Conservation (phyloP, 2,329 filamentous ascomycete genomes). For the Pestalotiopsis sp. region DNA sequence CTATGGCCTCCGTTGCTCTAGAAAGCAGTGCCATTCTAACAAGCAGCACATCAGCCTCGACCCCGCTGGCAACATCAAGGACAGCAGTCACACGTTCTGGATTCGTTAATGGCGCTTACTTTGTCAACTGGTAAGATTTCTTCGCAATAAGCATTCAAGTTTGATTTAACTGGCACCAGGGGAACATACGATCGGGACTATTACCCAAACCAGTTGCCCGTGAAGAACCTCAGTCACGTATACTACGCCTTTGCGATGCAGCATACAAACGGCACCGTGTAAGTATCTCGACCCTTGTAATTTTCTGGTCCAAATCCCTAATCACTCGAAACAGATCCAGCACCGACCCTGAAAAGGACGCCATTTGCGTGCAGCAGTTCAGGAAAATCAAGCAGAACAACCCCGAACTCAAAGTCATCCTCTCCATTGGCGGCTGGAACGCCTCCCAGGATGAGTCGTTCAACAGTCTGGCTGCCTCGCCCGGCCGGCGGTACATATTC, state of each 20-base stretch:
- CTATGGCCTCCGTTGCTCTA: neutral
- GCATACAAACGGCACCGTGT: neutral
- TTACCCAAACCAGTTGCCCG: neutral
- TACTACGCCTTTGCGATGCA: conserved; percentile 4
- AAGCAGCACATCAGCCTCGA: neutral
- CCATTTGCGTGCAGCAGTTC: conserved; percentile 1
- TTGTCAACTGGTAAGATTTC: neutral
- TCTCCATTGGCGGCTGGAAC: conserved; percentile 1
- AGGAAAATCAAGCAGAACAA: neutral
- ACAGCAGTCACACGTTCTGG: neutral
- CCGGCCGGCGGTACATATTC: neutral
- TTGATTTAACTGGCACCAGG: neutral
- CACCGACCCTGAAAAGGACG: neutral
- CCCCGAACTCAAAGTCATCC: neutral
- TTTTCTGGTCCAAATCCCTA: neutral
- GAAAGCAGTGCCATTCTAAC: neutral
- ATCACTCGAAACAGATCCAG: neutral
- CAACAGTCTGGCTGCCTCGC: neutral
- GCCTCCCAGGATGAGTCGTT: neutral
- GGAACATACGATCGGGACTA: neutral
- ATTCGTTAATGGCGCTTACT: conserved; percentile 6
- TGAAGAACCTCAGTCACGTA: neutral
- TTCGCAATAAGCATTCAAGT: fast-evolving
- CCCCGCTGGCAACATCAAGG: neutral
- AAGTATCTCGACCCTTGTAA: neutral